phyloP scores from a whole-genome alignment of 139 green algal genomes.

The Edaphochlamys debaryana region DNA sequence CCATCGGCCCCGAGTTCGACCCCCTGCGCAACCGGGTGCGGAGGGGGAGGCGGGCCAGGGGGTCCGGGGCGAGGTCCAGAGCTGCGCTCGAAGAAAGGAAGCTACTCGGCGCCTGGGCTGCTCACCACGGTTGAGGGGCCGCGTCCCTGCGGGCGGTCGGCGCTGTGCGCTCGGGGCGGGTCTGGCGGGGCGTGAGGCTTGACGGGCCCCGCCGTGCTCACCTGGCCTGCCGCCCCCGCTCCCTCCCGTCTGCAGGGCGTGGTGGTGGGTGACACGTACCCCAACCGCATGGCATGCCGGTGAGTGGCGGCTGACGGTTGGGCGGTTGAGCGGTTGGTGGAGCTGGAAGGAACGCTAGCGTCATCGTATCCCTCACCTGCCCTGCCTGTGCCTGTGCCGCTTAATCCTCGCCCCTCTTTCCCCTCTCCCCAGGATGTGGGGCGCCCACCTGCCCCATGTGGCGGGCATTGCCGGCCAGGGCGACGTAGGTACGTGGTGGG shows the following conservation, averaged over 20 bases:
- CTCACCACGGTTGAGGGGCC: no score
- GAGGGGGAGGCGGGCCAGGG: no score
- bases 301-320: not conserved
- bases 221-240: not conserved
- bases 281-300: conserved; percentile 93
- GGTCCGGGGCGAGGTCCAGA: not conserved
- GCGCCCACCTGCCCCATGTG: conserved; percentile 95
- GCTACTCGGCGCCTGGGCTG: no score
- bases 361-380: no score
- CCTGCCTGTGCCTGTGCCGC: no score
- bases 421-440: conserved; percentile 82
- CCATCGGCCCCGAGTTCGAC: conserved; percentile 91
- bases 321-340: not conserved
- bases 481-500: conserved; percentile 67
- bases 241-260: conserved; percentile 68
- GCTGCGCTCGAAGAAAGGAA: not conserved
- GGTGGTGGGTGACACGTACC: conserved; percentile 88
- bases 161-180: not conserved
- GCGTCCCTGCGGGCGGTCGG: no score
- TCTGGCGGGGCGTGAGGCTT: no score
- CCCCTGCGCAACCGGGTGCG: conserved; percentile 70
- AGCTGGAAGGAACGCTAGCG: no score
- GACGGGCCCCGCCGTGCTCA: no score
- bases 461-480: conserved; percentile 95
- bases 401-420: no score